These are phyloP conservation scores for Talaromyces sp. DNA, from an alignment of 2,329 filamentous ascomycete species.

Conservation along the genomic window DNA sequence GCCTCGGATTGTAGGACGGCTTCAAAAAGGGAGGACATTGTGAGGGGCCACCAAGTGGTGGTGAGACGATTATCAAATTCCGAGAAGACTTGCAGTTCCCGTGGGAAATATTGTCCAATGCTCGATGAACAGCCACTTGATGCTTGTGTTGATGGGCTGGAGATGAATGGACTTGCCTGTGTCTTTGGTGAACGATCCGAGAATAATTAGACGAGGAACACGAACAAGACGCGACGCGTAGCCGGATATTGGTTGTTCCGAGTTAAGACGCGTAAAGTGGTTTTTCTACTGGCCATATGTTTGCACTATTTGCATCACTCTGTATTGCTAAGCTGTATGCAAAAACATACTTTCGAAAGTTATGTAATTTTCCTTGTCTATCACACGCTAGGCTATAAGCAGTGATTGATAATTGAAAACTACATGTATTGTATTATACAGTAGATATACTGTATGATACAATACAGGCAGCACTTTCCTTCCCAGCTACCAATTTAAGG, in stretches of 20 bases:
- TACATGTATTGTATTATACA: neutral
- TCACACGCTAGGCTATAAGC: neutral
- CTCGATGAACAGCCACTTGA: neutral
- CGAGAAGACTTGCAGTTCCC: neutral
- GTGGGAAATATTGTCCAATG: neutral
- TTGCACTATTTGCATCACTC: neutral
- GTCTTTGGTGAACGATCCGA: neutral
- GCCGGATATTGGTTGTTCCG: conserved; percentile 25
- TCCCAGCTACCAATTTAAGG: conserved; percentile 9
- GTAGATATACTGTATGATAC: neutral
- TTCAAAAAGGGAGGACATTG: conserved; percentile 42
- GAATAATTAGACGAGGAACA: conserved; percentile 19
- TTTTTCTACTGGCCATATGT: conserved; percentile 20
- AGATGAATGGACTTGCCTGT: neutral
- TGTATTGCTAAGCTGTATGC: neutral
- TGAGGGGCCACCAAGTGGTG: conserved; percentile 26
- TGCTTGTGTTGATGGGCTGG: neutral
- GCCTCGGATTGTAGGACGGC: conserved; percentile 42
- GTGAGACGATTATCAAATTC: neutral
- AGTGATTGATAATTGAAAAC: too few relatives aligned
- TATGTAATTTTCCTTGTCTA: neutral
- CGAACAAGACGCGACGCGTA: conserved; percentile 24
- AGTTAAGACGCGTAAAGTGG: conserved; percentile 33
- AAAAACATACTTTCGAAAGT: neutral
- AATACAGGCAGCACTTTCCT: neutral